Base-by-base conservation (phyloP, 2,329 filamentous ascomycete species). In the Monosporascus cannonballus region DNA sequence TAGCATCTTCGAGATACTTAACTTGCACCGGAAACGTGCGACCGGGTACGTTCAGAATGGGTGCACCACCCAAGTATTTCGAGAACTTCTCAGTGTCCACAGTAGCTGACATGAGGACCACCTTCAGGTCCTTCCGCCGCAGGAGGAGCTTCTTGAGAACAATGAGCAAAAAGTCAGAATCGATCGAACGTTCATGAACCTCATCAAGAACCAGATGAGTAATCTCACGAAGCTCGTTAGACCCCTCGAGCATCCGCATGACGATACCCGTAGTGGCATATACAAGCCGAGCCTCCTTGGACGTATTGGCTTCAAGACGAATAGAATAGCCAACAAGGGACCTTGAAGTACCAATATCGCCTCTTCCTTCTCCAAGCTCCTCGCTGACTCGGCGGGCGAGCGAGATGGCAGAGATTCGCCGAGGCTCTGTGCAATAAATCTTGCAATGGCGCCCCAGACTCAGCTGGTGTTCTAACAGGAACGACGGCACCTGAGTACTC, bases 201-300 rank as follows among this genome's bases (percentile, higher is more conserved):
- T 99, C 94, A 65, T 99, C 94, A n/a, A 99, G 84, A 46, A 99
- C 85, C 54, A 99, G 74, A 72, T 97, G 94, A 0, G 93, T 96
- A 50, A 99, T 86, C 58, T 96, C 93, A 53, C 84, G 81, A 44
- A 99, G 80, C 52, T 95, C 88, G 58, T 90, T 88, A 0, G 90
- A 89, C 8, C 87, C 86, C 69, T 99, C 94, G 15, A 99, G 78
- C 93, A 99, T 97, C 27, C 94, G 85, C 77, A 99, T 89, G n/a
- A 99, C 90, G 53, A 99, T 96, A 74, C 94, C 84, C 6, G 84
- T 87, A 2, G 87, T 96, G 50, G 94, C 94, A 70, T 91, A 99
- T 6, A 97, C 84, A 25, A 99, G 80, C 49, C 90, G 80, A 2
- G 92, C 97, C 61, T 90, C 85, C 30, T 84, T 81, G 17, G 85